Percentiles rank a stretch among this genome's conserved stretches.
phyloP scores from a whole-genome alignment of 257 asterid genomes.

The Primulina tabacum region DNA sequence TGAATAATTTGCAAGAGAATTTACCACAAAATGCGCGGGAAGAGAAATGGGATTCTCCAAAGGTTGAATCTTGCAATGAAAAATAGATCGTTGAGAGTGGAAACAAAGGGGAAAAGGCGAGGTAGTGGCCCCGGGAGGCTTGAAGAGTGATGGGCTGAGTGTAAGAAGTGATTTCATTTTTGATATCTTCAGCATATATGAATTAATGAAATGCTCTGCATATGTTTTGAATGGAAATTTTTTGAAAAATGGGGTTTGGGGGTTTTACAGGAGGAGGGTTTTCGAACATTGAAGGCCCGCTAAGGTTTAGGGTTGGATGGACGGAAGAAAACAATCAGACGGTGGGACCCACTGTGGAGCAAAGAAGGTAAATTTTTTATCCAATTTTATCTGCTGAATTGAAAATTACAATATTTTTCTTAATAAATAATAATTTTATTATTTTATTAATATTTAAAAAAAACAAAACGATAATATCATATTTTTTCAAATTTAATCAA shows the following conservation, averaged over 20 bases:
- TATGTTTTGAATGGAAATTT: not conserved
- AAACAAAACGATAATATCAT: no score
- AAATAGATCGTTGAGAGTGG: slow-evolving; percentile 29
- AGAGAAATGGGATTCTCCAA: slow-evolving; percentile 23
- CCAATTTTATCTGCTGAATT: no score
- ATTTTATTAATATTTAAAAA: no score
- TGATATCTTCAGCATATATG: slow-evolving; percentile 40
- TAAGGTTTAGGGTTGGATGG: no score
- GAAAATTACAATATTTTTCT: no score
- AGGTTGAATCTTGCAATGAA: slow-evolving; percentile 28
- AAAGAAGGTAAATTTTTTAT: no score
- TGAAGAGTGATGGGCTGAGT: slow-evolving; percentile 36
- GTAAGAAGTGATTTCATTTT: slow-evolving; percentile 55
- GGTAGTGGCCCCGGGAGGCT: slow-evolving; percentile 29
- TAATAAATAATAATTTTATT: no score
- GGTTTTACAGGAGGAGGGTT: not conserved
- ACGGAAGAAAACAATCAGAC: no score
- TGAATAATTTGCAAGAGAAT: slow-evolving; percentile 35
- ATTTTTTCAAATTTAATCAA: no score
- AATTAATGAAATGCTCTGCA: not conserved
- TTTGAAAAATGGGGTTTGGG: not conserved
- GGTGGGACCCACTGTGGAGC: no score
- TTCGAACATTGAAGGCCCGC: not conserved
- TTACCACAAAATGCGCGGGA: slow-evolving; percentile 19
- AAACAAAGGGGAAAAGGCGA: slow-evolving; percentile 28